A percentile compares a stretch with the other conserved stretches of the same genome.
Evolutionary conservation across 2,329 filamentous ascomycete species (phyloP).

Genomic region (Fusarium sambucinum): DNA sequence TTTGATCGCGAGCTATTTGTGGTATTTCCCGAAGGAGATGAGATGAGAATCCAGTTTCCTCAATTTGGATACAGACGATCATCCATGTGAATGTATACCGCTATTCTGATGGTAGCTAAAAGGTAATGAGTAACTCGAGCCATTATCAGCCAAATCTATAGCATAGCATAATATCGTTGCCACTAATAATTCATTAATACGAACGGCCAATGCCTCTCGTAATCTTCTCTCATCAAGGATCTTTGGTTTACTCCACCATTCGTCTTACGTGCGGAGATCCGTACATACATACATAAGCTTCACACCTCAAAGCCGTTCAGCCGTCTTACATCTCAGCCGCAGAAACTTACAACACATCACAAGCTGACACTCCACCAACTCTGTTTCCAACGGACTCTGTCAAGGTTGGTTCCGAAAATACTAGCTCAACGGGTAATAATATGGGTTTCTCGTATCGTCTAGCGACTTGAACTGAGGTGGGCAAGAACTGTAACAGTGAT

Average conservation of each 20-base stretch:
- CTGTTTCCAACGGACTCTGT: conserved; percentile 2
- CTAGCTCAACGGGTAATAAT: background rate
- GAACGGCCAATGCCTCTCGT: background rate
- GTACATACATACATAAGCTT: conserved; percentile 6
- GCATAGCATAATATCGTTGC: background rate
- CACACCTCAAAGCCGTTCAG: background rate
- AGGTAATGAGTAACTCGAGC: background rate
- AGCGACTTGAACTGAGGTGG: background rate
- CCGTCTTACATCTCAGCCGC: conserved; percentile 15
- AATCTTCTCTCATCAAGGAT: conserved; percentile 5
- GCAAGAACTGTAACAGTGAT: background rate
- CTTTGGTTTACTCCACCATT: conserved; percentile 12
- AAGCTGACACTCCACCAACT: conserved; percentile 8
- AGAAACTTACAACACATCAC: conserved; percentile 5
- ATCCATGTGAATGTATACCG: conserved; percentile 2
- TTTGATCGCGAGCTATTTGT: conserved; percentile 15
- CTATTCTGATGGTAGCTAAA: background rate
- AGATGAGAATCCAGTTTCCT: conserved; percentile 4
- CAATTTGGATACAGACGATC: conserved; percentile 3
- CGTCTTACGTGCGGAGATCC: conserved; percentile 19
- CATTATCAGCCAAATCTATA: background rate
- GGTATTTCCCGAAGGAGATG: conserved; percentile 27
- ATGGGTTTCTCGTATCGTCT: conserved; percentile 8
- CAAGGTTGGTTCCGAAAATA: conserved; percentile 11
- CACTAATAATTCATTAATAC: background rate